Evolutionary conservation across 805 yeast genomes (phyloP).

Genomic region (Saturnispora zaruensis): DNA sequence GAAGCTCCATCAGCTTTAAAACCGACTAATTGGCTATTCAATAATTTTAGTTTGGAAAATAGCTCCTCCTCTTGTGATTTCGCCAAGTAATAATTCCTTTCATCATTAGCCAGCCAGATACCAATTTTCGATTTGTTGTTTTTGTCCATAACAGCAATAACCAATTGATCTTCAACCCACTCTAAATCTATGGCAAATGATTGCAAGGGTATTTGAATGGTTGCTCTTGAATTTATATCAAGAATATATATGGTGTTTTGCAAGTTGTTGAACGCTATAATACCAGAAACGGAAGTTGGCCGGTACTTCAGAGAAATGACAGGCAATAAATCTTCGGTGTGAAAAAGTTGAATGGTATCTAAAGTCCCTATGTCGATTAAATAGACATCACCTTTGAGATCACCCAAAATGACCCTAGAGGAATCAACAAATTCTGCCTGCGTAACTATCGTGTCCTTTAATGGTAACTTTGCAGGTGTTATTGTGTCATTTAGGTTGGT

Average conservation of each 20-base stretch:
- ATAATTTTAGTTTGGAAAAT: neutral
- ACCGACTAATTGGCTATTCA: neutral
- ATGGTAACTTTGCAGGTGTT: conserved; percentile 10
- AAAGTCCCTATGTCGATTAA: conserved; percentile 2
- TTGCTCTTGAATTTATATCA: conserved; percentile 3
- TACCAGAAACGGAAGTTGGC: conserved; percentile 2
- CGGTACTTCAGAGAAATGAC: conserved; percentile 7
- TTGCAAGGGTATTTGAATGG: neutral
- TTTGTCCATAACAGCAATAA: neutral
- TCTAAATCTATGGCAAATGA: conserved; percentile 4
- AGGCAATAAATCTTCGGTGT: conserved; percentile 5
- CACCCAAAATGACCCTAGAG: conserved; percentile 18
- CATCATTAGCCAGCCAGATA: neutral
- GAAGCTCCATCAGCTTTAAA: neutral
- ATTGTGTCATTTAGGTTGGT: conserved; percentile 17
- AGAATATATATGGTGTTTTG: conserved; percentile 1
- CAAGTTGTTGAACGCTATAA: neutral
- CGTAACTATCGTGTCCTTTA: conserved; percentile 1
- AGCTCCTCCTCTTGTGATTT: neutral
- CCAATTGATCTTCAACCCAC: neutral
- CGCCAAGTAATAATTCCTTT: neutral
- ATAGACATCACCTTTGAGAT: conserved; percentile 18
- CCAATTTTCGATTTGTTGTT: neutral
- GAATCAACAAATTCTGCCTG: conserved; percentile 17
- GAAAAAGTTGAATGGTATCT: conserved; percentile 6